These are phyloP conservation scores for Microcyclospora tardicrescens DNA, from an alignment of 2,329 filamentous ascomycete species.

Conservation along the genomic window DNA sequence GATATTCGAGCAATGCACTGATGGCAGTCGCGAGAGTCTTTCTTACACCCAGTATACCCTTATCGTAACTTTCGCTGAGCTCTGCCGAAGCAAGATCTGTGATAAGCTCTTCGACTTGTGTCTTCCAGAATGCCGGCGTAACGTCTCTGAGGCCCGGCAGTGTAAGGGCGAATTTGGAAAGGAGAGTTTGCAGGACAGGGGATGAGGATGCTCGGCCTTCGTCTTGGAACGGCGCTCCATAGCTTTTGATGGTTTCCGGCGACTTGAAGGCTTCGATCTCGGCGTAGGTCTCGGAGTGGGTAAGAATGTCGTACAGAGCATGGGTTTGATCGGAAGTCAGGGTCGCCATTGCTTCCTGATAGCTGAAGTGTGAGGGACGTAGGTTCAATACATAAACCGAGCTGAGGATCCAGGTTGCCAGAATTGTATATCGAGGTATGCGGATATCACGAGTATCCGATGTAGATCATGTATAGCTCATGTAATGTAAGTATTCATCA, in stretches of 20 bases:
- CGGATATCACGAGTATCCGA: too few relatives aligned
- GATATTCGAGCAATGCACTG: slow-evolving; percentile 55
- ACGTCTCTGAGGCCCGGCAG: slow-evolving; percentile 55
- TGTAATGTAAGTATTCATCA: too few relatives aligned
- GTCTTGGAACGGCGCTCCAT: slow-evolving; percentile 56
- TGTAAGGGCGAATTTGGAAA: slow-evolving; percentile 50
- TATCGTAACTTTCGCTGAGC: slow-evolving; percentile 71
- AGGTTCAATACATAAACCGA: too few relatives aligned
- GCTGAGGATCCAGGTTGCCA: too few relatives aligned
- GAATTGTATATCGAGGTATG: too few relatives aligned
- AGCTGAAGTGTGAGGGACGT: background rate
- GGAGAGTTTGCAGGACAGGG: slow-evolving; percentile 55
- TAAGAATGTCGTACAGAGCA: slow-evolving; percentile 42
- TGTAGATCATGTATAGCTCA: too few relatives aligned
- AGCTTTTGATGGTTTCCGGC: slow-evolving; percentile 49
- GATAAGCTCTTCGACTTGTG: slow-evolving; percentile 48
- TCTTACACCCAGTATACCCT: slow-evolving; percentile 58
- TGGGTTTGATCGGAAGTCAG: slow-evolving; percentile 35
- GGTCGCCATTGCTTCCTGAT: background rate
- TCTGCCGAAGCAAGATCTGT: slow-evolving; percentile 52
- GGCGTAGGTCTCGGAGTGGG: slow-evolving; percentile 42
- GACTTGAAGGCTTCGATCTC: slow-evolving; percentile 63
- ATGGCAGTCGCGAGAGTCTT: slow-evolving; percentile 63
- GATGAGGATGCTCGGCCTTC: slow-evolving; percentile 37
- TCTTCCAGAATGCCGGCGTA: slow-evolving; percentile 50